These are phyloP conservation scores for Pseudogymnoascus sp. DNA, from an alignment of 2,329 filamentous ascomycete genomes.

Conservation along the genomic window DNA sequence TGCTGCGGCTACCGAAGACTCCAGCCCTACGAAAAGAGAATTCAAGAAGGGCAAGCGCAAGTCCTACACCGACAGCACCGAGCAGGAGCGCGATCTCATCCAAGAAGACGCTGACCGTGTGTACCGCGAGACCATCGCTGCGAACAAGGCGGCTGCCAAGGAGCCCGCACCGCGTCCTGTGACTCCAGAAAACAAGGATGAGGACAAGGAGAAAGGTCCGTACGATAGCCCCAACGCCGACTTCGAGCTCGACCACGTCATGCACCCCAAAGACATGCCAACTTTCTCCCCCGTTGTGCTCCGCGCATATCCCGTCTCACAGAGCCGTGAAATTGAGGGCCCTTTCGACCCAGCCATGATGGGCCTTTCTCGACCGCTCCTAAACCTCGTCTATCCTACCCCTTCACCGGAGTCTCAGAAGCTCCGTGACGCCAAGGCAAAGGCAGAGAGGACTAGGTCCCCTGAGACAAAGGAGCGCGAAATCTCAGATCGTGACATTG, in stretches of 20 bases:
- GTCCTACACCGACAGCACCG: conserved; percentile 13
- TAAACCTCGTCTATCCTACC: conserved; percentile 55
- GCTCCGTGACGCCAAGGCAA: conserved; percentile 13
- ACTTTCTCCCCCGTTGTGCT: conserved; percentile 23
- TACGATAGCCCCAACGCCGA: conserved; percentile 56
- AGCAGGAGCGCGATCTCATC: conserved; percentile 33
- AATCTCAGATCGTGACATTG: neutral
- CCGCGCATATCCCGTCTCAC: conserved; percentile 13
- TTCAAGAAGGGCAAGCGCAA: conserved; percentile 12
- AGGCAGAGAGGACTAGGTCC: conserved; percentile 5
- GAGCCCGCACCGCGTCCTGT: conserved; percentile 39
- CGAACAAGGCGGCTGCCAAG: conserved; percentile 40
- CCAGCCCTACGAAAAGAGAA: neutral
- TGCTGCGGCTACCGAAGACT: neutral
- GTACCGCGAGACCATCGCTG: conserved; percentile 48
- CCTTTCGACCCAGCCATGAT: conserved; percentile 14
- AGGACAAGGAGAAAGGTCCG: conserved; percentile 35
- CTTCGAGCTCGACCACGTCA: conserved; percentile 50
- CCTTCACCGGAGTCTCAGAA: conserved; percentile 39
- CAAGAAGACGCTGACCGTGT: conserved; percentile 50
- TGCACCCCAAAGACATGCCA: conserved; percentile 44
- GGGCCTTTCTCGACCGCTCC: conserved; percentile 35
- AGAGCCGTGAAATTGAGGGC: conserved; percentile 21
- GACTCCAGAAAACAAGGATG: conserved; percentile 37
- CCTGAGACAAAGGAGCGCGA: neutral